Conservation (phyloP, 345 rosid species). For the Bretschneidera sinensis region DNA sequence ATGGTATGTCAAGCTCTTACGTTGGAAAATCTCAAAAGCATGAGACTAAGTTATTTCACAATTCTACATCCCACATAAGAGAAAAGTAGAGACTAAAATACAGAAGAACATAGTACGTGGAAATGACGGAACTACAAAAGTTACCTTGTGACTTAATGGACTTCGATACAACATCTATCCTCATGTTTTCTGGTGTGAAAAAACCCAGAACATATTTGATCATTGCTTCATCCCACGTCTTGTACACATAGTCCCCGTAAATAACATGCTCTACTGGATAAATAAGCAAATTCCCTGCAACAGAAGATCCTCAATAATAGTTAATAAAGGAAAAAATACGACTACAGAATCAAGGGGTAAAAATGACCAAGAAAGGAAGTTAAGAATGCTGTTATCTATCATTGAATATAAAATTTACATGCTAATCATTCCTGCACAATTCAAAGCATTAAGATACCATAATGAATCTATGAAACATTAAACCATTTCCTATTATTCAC, state of each 20-base stretch:
- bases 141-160: slow-evolving; percentile 62
- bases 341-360: not conserved
- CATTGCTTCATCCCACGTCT: slow-evolving; percentile 80
- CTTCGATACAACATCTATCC: slow-evolving; percentile 91
- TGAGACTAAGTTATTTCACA: not conserved
- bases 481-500: too few relatives aligned
- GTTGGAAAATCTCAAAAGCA: not conserved
- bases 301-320: slow-evolving; percentile 1
- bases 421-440: too few relatives aligned
- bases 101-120: not conserved
- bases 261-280: slow-evolving; percentile 87
- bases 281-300: slow-evolving; percentile 77
- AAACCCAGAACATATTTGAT: slow-evolving; percentile 53
- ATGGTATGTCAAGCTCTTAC: not conserved
- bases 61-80: not conserved
- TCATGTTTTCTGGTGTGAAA: slow-evolving; percentile 85
- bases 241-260: slow-evolving; percentile 72
- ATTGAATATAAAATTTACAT: too few relatives aligned
- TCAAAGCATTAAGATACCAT: too few relatives aligned
- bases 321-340: not conserved
- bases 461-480: too few relatives aligned
- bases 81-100: not conserved
- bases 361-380: not conserved
- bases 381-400: too few relatives aligned
- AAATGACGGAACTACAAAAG: not conserved